Evolutionary conservation across 805 yeast genomes (phyloP).

Genomic region (Wickerhamomyces bovis): DNA sequence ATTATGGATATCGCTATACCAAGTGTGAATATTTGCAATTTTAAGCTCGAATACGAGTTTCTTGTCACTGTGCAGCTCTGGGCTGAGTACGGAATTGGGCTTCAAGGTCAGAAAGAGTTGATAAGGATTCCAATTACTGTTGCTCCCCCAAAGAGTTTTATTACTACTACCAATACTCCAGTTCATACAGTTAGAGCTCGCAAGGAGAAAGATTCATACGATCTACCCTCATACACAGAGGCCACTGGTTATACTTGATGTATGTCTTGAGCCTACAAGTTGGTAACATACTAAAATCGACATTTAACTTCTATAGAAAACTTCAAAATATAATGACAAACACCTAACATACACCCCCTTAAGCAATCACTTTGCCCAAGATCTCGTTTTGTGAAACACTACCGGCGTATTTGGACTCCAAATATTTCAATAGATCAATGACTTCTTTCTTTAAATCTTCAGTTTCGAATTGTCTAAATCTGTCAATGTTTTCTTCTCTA

Average conservation of each 20-base stretch:
- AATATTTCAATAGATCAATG: conserved; percentile 62
- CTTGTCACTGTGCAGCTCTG: neutral
- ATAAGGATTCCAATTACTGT: neutral
- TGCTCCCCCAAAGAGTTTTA: neutral
- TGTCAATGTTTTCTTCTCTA: conserved; percentile 75
- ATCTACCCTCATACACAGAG: neutral
- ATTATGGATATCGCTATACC: neutral
- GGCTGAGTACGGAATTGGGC: neutral
- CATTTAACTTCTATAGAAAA: neutral
- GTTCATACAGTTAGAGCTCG: neutral
- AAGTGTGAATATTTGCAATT: neutral
- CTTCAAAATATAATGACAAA: neutral
- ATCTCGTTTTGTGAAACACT: conserved; percentile 43
- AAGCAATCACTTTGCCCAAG: conserved; percentile 28
- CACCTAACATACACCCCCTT: neutral
- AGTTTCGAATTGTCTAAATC: conserved; percentile 70
- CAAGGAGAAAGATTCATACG: neutral
- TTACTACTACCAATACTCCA: neutral
- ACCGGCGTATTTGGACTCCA: conserved; percentile 61
- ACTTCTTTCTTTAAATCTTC: conserved; percentile 62
- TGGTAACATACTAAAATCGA: neutral
- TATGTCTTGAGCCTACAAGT: neutral
- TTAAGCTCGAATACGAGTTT: neutral
- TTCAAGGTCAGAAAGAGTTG: neutral
- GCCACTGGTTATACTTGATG: neutral